Conservation (phyloP, 2,329 filamentous ascomycete genomes). For the Botrytis galanthina region DNA sequence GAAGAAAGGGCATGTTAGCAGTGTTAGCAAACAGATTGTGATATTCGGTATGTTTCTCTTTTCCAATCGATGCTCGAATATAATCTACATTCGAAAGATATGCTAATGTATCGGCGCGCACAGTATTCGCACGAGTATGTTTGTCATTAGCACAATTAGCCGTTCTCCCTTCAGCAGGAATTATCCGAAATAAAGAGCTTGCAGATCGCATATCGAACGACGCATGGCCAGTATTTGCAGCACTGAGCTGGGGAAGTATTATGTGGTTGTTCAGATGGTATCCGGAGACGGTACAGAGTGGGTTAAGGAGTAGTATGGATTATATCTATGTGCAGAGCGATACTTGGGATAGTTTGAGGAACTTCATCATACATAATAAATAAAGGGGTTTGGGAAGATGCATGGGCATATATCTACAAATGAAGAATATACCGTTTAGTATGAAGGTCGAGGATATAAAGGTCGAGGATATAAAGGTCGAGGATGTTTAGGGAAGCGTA, state of each 20-base stretch:
- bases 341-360: slow-evolving; percentile 82
- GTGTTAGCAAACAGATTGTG: slow-evolving; percentile 93
- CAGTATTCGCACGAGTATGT: slow-evolving; percentile 83
- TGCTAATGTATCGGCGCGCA: background rate
- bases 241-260: slow-evolving; percentile 84
- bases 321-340: slow-evolving; percentile 94
- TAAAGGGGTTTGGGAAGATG: slow-evolving; percentile 34
- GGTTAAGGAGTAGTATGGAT: slow-evolving; percentile 90
- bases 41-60: slow-evolving; percentile 59
- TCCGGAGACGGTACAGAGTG: slow-evolving; percentile 86
- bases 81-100: background rate
- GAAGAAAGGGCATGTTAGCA: slow-evolving; percentile 67
- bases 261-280: slow-evolving; percentile 96
- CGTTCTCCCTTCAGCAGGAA: slow-evolving; percentile 60
- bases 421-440: background rate
- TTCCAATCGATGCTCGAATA: background rate
- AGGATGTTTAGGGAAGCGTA: background rate
- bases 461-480: background rate
- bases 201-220: slow-evolving; percentile 57
- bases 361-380: slow-evolving; percentile 82
- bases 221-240: slow-evolving; percentile 91
- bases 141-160: slow-evolving; percentile 81
- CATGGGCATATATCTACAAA: background rate
- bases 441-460: background rate
- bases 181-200: slow-evolving; percentile 49